These are phyloP conservation scores for Flammula alnicola DNA, from an alignment of 1,284 basidiomycete genomes.

Conservation along the genomic window DNA sequence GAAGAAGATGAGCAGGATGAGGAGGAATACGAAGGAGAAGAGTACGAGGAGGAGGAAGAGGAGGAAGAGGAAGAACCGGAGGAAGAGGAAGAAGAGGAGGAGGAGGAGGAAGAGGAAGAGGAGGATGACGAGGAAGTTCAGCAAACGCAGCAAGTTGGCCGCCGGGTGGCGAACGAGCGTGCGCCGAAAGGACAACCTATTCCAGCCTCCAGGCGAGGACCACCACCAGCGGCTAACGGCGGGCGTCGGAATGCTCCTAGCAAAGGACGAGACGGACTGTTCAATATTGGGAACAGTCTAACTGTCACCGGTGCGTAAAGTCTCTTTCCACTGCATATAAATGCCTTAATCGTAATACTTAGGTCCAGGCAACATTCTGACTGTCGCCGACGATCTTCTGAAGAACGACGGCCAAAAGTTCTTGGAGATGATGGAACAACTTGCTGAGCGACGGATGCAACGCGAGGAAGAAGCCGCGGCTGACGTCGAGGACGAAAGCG, in stretches of 20 bases:
- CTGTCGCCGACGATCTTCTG: slow-evolving; percentile 97
- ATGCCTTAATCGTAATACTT: slow-evolving; percentile 14
- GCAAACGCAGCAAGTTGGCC: slow-evolving; percentile 18
- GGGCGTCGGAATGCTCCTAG: slow-evolving; percentile 34
- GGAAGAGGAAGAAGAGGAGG: slow-evolving; percentile 68
- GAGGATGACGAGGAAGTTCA: slow-evolving; percentile 61
- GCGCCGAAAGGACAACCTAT: slow-evolving; percentile 21
- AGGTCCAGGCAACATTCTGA: slow-evolving; percentile 89
- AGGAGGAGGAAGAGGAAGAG: slow-evolving; percentile 51
- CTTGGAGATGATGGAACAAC: slow-evolving; percentile 99
- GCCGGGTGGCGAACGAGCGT: slow-evolving; percentile 19
- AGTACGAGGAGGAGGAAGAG: slow-evolving; percentile 63
- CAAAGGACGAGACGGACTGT: slow-evolving; percentile 62
- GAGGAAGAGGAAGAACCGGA: slow-evolving; percentile 49
- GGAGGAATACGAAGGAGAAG: slow-evolving; percentile 66
- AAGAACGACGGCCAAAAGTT: slow-evolving; percentile 99
- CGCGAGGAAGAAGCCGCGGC: slow-evolving; percentile 90
- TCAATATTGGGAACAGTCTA: slow-evolving; percentile 79
- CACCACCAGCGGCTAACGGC: slow-evolving; percentile 24
- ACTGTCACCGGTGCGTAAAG: slow-evolving; percentile 78
- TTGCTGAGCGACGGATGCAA: slow-evolving; percentile 92
- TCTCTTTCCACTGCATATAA: slow-evolving; percentile 13
- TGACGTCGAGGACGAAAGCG: slow-evolving; percentile 59
- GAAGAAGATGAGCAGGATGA: slow-evolving; percentile 68
- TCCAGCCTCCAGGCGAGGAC: slow-evolving; percentile 27